These are phyloP conservation scores for Iberis amara DNA, from an alignment of 441 rosid genomes.

Conservation along the genomic window DNA sequence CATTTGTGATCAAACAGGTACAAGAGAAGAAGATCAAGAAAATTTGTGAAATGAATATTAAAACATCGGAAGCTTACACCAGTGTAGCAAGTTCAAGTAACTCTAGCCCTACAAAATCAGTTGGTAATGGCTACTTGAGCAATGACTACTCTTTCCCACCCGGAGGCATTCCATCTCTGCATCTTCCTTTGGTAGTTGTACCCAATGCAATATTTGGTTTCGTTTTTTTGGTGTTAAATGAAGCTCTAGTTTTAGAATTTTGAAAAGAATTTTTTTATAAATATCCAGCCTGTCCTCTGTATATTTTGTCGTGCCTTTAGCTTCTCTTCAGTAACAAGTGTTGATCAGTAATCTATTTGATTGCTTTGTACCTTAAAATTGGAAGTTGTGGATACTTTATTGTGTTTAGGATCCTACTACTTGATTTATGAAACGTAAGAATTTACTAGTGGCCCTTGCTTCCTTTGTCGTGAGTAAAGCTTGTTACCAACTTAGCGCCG, in stretches of 20 bases:
- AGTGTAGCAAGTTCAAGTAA: conserved; percentile 52
- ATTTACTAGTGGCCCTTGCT: conserved; percentile 6
- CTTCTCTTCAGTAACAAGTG: neutral
- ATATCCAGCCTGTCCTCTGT: conserved; percentile 6
- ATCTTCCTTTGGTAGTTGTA: conserved; percentile 90
- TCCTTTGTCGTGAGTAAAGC: neutral
- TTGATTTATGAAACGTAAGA: conserved; percentile 7
- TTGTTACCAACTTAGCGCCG: conserved; percentile 2
- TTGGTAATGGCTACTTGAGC: conserved; percentile 36
- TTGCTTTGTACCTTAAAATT: conserved; percentile 8
- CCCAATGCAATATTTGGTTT: conserved; percentile 27
- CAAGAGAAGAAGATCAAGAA: conserved; percentile 96
- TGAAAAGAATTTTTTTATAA: conserved; percentile 7
- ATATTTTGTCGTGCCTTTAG: conserved; percentile 2
- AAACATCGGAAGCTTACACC: conserved; percentile 49
- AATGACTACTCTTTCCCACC: conserved; percentile 64
- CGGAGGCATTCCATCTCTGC: conserved; percentile 78
- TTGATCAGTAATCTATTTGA: neutral
- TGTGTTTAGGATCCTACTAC: neutral
- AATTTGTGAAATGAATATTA: conserved; percentile 82
- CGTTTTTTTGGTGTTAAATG: neutral
- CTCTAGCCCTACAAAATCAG: conserved; percentile 35
- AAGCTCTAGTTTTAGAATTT: conserved; percentile 9
- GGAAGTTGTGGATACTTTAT: conserved; percentile 9
- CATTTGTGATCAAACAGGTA: conserved; percentile 46